A percentile compares a stretch with the other conserved stretches of the same genome.
phyloP scores from a whole-genome alignment of 2,329 filamentous ascomycete genomes.

The Botrytis elliptica region DNA sequence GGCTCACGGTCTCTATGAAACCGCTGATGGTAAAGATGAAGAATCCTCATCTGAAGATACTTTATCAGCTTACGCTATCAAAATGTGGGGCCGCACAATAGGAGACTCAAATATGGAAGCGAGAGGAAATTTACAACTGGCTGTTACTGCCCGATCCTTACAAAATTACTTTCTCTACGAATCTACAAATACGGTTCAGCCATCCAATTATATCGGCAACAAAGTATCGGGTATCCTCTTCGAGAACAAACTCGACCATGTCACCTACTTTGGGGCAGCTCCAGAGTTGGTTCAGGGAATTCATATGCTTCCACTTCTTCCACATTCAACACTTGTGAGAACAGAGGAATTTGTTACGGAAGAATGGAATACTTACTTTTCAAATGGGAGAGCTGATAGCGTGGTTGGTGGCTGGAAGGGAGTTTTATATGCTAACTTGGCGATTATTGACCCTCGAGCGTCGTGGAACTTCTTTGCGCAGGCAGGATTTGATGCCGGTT shows the following conservation, averaged over 20 bases:
- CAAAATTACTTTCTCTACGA: slow-evolving; percentile 81
- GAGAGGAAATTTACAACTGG: slow-evolving; percentile 80
- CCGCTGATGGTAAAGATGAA: slow-evolving; percentile 74
- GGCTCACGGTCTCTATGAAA: slow-evolving; percentile 76
- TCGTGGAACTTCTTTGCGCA: slow-evolving; percentile 75
- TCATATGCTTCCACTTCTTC: slow-evolving; percentile 36
- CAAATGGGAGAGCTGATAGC: slow-evolving; percentile 59
- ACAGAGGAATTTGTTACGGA: slow-evolving; percentile 68
- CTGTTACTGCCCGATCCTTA: slow-evolving; percentile 71
- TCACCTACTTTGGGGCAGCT: slow-evolving; percentile 79
- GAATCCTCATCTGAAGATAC: slow-evolving; percentile 90
- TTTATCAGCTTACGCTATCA: slow-evolving; percentile 77
- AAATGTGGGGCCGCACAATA: slow-evolving; percentile 85
- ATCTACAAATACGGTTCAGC: slow-evolving; percentile 67
- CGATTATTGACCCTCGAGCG: slow-evolving; percentile 67
- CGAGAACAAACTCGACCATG: slow-evolving; percentile 93
- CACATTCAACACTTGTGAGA: slow-evolving; percentile 64
- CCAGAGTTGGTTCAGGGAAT: slow-evolving; percentile 66
- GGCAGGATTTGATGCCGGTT: slow-evolving; percentile 61
- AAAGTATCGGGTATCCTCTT: slow-evolving; percentile 73
- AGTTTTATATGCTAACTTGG: slow-evolving; percentile 78
- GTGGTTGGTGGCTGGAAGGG: slow-evolving; percentile 81
- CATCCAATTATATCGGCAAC: slow-evolving; percentile 75
- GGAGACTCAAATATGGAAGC: slow-evolving; percentile 74
- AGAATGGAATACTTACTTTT: slow-evolving; percentile 82